Evolutionary conservation across 768 basidiomycete genomes (phyloP).

Genomic region (Hygrophoropsis aurantiaca): DNA sequence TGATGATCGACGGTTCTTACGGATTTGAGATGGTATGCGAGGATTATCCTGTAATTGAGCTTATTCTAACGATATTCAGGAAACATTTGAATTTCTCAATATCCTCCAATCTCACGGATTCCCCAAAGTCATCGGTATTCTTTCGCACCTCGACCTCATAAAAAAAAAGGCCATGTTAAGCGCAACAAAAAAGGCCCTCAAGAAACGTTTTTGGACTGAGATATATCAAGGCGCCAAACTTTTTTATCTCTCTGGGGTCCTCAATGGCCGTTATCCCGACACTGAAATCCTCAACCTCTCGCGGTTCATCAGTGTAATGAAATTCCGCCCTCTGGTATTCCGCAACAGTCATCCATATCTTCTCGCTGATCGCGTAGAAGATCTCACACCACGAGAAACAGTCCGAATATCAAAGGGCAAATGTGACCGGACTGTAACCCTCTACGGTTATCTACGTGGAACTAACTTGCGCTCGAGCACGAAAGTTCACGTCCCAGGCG

Average conservation of each 20-base stretch:
- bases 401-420: constrained; percentile 79
- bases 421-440: constrained; percentile 88
- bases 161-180: constrained; percentile 87
- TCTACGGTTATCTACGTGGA: constrained; percentile 94
- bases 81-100: constrained; percentile 98
- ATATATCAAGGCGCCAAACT: constrained; percentile 99
- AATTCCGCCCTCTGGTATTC: constrained; percentile 96
- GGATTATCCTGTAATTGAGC: neutral
- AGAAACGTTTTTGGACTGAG: constrained; percentile 99
- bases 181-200: constrained; percentile 89
- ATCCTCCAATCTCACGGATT: constrained; percentile 97
- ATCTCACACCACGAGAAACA: constrained; percentile 86
- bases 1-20: constrained; percentile 98
- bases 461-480: constrained; percentile 76
- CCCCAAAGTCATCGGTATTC: constrained; percentile 95
- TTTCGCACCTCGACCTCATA: constrained; percentile 95
- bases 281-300: constrained; percentile 94
- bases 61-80: constrained; percentile 46
- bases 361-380: constrained; percentile 91
- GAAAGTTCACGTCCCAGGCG: constrained; percentile 91
- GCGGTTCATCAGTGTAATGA: constrained; percentile 97
- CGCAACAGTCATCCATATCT: constrained; percentile 94
- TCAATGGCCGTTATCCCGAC: constrained; percentile 98
- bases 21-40: constrained; percentile 94
- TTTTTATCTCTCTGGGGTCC: constrained; percentile 94